Evolutionary conservation across 1,139 yeast genomes (phyloP).

Genomic region (Blastobotrys persicus): DNA sequence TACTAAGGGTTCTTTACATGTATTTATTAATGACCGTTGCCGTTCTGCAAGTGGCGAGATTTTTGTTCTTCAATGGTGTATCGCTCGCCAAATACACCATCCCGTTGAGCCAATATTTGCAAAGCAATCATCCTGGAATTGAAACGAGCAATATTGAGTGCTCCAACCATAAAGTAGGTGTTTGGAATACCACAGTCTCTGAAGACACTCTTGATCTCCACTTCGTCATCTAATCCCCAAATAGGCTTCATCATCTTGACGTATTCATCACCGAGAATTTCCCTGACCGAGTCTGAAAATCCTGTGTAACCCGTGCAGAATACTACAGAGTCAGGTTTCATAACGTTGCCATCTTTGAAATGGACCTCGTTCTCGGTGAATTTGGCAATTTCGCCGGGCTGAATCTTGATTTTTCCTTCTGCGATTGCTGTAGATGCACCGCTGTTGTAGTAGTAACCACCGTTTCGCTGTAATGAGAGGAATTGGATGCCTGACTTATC

Average conservation of each 20-base stretch:
- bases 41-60: background rate
- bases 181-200: constrained; percentile 27
- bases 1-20: background rate
- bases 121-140: constrained; percentile 28
- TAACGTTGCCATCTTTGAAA: constrained; percentile 40
- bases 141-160: constrained; percentile 24
- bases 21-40: background rate
- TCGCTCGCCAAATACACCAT: constrained; percentile 20
- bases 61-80: constrained; percentile 24
- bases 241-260: constrained; percentile 22
- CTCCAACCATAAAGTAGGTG: constrained; percentile 26
- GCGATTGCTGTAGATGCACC: constrained; percentile 44
- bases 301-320: constrained; percentile 47
- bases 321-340: constrained; percentile 43
- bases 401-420: constrained; percentile 41
- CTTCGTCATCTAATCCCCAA: constrained; percentile 32
- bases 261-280: constrained; percentile 25
- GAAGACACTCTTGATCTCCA: constrained; percentile 25
- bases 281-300: constrained; percentile 43
- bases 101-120: constrained; percentile 27
- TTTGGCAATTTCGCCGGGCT: constrained; percentile 38
- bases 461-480: constrained; percentile 44
- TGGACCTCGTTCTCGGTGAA: constrained; percentile 42
- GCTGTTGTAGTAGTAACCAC: constrained; percentile 48
- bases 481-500: constrained; percentile 46